Base-by-base conservation (phyloP, 805 yeast genomes). In the Metschnikowia hibisci region DNA sequence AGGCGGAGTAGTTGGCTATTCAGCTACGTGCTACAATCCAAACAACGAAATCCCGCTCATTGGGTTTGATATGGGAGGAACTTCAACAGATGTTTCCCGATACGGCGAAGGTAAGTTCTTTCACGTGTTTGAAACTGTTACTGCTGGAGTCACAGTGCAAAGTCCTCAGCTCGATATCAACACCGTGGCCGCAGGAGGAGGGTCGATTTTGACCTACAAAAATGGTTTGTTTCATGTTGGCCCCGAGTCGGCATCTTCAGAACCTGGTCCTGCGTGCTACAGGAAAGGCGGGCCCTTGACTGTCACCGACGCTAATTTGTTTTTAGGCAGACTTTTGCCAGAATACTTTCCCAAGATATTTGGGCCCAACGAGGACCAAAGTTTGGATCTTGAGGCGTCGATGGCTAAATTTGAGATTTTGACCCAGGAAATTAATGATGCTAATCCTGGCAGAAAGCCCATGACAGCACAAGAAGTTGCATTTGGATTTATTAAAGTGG, bases 1-100 rank as follows among this genome's bases (percentile, higher is more conserved):
- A 8, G 98, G 98, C 30, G 98, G 98, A 39, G 95, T 91, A 45
- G 96, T 91, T 27, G 98, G 98, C 0, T 87, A 81, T 54, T 87
- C 96, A 0, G 75, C 79, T 41, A 90, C 98, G 0, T 86, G 96
- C 48, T 87, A 48, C 46, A 56, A 61, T 43, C 48, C 58, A 9
- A 51, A 51, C 14, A 75, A 76, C 43, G 63, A 66, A 10, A 73
- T 75, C 18, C 89, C 95, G 0, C 69, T 84, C 36, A 62, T 69
- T 25, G 75, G 75, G 1, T 63, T 63, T 46, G 64, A 71, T 53
- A 72, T 72, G 42, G 76, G 76, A 32, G 76, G 76, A 18, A 71
- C 76, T 1, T 67, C 73, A 18, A 71, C 76, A 3, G 76, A 71
- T 44, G 74, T 71, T 6, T 69, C 74, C 2, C 52, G 76, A 27